Evolutionary conservation across 176 grass and related monocot species (phyloP).

Genomic region (Chloris gayana): DNA sequence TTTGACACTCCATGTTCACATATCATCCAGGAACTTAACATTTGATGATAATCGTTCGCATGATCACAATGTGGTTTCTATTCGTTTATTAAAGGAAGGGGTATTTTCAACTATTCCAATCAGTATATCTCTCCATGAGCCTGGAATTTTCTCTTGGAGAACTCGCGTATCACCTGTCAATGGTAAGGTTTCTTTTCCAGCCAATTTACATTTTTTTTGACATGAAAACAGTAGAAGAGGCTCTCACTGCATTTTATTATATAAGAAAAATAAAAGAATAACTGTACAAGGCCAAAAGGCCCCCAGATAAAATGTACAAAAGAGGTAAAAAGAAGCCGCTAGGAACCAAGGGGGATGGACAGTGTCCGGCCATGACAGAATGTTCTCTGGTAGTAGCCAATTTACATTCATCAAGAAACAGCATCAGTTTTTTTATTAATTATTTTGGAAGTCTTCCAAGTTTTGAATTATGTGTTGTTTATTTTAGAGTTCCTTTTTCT

Average conservation of each 20-base stretch:
- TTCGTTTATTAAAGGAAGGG: slow-evolving; percentile 75
- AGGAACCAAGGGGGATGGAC: no score
- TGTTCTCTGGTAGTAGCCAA: no score
- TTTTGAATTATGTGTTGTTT: no score
- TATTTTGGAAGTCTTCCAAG: neutral
- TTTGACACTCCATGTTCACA: slow-evolving; percentile 33
- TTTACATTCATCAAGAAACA: slow-evolving; percentile 13
- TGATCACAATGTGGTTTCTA: slow-evolving; percentile 54
- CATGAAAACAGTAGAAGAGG: no score
- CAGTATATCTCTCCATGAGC: slow-evolving; percentile 54
- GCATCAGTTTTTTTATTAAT: neutral
- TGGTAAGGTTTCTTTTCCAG: slow-evolving; percentile 49
- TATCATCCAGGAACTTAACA: slow-evolving; percentile 52
- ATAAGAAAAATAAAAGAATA: no score
- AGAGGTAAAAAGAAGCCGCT: no score
- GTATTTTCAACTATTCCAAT: slow-evolving; percentile 78
- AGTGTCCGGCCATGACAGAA: no score
- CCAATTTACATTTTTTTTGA: no score
- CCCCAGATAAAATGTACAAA: no score
- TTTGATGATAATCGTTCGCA: slow-evolving; percentile 54
- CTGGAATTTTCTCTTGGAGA: slow-evolving; percentile 70
- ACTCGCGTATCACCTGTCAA: slow-evolving; percentile 61
- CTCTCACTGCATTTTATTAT: no score
- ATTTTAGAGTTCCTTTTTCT: slow-evolving; percentile 6
- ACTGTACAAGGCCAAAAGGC: no score